phyloP scores from a whole-genome alignment of 768 basidiomycete genomes.

The Clitopilus passeckerianus region DNA sequence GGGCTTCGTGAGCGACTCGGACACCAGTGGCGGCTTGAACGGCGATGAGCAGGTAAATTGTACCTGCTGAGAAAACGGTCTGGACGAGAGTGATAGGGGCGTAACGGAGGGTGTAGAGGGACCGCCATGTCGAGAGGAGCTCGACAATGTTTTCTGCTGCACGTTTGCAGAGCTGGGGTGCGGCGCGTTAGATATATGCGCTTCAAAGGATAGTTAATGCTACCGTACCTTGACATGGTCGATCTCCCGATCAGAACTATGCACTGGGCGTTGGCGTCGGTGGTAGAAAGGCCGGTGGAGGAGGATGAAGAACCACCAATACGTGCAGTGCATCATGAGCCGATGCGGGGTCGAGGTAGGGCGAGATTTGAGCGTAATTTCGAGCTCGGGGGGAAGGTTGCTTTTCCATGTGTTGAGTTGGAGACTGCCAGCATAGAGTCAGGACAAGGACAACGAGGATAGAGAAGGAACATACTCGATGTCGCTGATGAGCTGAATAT shows the following conservation, averaged over 20 bases:
- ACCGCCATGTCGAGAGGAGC: conserved; percentile 42
- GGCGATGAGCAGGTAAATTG: conserved; percentile 49
- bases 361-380: conserved; percentile 42
- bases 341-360: conserved; percentile 47
- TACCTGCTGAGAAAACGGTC: conserved; percentile 55
- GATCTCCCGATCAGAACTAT: conserved; percentile 32
- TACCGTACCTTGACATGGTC: conserved; percentile 47
- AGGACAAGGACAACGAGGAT: not conserved
- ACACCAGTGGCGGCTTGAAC: conserved; percentile 46
- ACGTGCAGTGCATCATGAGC: conserved; percentile 50
- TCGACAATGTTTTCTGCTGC: conserved; percentile 54
- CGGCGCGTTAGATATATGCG: conserved; percentile 11
- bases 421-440: conserved; percentile 21
- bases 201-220: conserved; percentile 6
- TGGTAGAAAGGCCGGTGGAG: conserved; percentile 55
- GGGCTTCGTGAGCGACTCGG: conserved; percentile 41
- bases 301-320: conserved; percentile 57
- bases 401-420: conserved; percentile 46
- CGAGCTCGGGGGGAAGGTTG: conserved; percentile 37
- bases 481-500: conserved; percentile 44
- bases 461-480: conserved; percentile 37
- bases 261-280: conserved; percentile 31
- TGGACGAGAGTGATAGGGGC: conserved; percentile 55
- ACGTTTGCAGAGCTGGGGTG: conserved; percentile 42
- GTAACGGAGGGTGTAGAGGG: conserved; percentile 51